These are phyloP conservation scores for Ascoidea asiatica DNA, from an alignment of 805 yeast species.

Conservation along the genomic window DNA sequence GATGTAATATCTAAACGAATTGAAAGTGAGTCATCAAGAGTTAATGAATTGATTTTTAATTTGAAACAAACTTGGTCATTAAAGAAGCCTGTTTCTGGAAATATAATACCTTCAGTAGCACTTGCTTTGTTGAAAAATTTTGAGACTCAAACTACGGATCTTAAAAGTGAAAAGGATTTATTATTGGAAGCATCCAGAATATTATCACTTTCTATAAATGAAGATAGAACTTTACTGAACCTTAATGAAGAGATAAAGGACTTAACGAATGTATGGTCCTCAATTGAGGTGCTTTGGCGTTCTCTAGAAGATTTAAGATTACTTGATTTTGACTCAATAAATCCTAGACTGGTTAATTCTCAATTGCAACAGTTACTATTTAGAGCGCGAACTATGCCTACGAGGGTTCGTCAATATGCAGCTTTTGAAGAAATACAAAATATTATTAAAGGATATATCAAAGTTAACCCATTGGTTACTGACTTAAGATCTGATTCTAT, in stretches of 20 bases:
- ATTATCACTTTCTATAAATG: slow-evolving; percentile 20
- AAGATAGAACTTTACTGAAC: slow-evolving; percentile 17
- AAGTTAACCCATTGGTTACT: slow-evolving; percentile 23
- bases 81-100: slow-evolving; percentile 32
- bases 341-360: slow-evolving; percentile 29
- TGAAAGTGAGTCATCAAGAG: slow-evolving; percentile 23
- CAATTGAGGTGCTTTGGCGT: slow-evolving; percentile 38
- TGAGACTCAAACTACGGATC: slow-evolving; percentile 11
- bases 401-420: slow-evolving; percentile 46
- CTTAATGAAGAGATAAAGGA: slow-evolving; percentile 38
- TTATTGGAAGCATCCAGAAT: slow-evolving; percentile 21
- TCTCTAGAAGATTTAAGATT: slow-evolving; percentile 28
- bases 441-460: slow-evolving; percentile 25
- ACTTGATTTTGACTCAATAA: slow-evolving; percentile 34
- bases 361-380: slow-evolving; percentile 37
- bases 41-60: slow-evolving; percentile 19
- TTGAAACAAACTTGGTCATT: slow-evolving; percentile 33
- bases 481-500: slow-evolving; percentile 44
- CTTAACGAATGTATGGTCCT: slow-evolving; percentile 48
- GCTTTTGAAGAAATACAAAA: slow-evolving; percentile 51
- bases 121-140: slow-evolving; percentile 23
- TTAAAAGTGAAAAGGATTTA: slow-evolving; percentile 9
- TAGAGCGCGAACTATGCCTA: slow-evolving; percentile 37
- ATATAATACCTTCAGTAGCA: slow-evolving; percentile 29
- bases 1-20: slow-evolving; percentile 29